Conservation (phyloP, 2,329 filamentous ascomycete species). For the Davidsoniella virescens region DNA sequence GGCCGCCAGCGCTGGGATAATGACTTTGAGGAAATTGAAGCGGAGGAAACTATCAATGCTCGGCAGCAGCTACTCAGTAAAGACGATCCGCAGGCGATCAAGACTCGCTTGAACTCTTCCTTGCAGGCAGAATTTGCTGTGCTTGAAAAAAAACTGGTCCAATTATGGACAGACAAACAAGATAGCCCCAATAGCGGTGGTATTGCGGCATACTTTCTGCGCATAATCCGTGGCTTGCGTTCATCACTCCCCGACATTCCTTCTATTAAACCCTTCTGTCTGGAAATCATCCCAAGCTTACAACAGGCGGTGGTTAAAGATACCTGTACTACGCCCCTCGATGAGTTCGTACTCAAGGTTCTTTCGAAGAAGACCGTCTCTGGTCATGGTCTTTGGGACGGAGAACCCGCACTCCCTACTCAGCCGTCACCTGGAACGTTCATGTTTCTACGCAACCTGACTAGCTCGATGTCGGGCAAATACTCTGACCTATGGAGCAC, state of each 20-base stretch:
- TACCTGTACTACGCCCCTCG: constrained; percentile 33
- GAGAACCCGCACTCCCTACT: constrained; percentile 53
- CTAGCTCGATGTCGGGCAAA: constrained; percentile 47
- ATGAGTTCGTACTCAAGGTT: constrained; percentile 27
- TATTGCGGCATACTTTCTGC: constrained; percentile 51
- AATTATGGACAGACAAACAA: constrained; percentile 31
- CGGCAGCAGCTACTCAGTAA: constrained; percentile 52
- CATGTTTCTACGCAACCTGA: constrained; percentile 50
- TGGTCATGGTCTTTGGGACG: constrained; percentile 65
- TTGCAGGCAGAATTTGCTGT: constrained; percentile 40
- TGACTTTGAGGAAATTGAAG: constrained; percentile 55
- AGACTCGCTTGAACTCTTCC: constrained; percentile 39
- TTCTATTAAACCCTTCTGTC: constrained; percentile 37
- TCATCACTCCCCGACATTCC: constrained; percentile 42
- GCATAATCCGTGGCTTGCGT: constrained; percentile 59
- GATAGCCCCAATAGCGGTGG: constrained; percentile 32
- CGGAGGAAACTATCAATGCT: constrained; percentile 52
- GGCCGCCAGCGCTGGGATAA: constrained; percentile 59
- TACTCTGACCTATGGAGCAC: constrained; percentile 74
- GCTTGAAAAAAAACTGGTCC: constrained; percentile 38
- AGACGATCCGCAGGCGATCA: constrained; percentile 51
- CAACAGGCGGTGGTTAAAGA: constrained; percentile 43
- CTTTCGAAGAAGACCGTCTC: constrained; percentile 33
- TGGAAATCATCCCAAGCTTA: constrained; percentile 44
- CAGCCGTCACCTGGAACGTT: constrained; percentile 66